Evolutionary conservation across 441 rosid species (phyloP), one percentile per base, ranked within the genome.

Genomic region (Adansonia rubrostipa): DNA sequence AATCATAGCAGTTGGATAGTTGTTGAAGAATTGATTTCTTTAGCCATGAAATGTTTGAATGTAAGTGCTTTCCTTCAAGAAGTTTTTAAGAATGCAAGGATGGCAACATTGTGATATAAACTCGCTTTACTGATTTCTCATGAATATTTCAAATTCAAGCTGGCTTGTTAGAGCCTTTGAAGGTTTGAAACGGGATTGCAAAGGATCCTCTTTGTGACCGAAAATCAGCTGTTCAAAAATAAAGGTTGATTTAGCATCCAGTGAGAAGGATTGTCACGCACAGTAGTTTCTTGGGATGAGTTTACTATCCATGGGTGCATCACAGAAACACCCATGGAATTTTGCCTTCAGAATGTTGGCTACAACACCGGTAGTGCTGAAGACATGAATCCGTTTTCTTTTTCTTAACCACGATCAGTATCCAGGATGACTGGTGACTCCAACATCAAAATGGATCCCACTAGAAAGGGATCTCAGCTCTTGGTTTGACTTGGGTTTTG

Each of bases 291-390:
- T 19, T 15, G 19, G 68, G 45, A 53, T 19, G 28, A 33, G 9
- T 15, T 53, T 53, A 19, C n/a, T 1, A n/a, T 33, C 28, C 62
- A 54, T 54, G 75, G 71, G 70, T 36, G 70, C 4, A 19, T 79
- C 80, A 50, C 77, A 80, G 80, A 47, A 71, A 69, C 51, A 40
- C 40, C 50, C 14, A 1, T 42, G 79, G 80, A 44, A 73, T 56
- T 33, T 65, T 50, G 71, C 48, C 60, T 36, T 44, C 15, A 28
- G 56, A 75, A 47, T 74, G 67, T 70, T 0, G 73, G 33, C 36
- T 17, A 40, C 78, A 66, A 8, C 10, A 45, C 69, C 51, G 51
- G 15, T 14, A 5, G 1, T 9, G 20, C 51, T 74, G 6, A 22
- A 28, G 73, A 47, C 75, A 47, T 14, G 11, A 54, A 4, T 74